A percentile compares a stretch with the other conserved stretches of the same genome.
phyloP scores from a whole-genome alignment of 176 grass and related monocot genomes.

The Zoysia japonica region DNA sequence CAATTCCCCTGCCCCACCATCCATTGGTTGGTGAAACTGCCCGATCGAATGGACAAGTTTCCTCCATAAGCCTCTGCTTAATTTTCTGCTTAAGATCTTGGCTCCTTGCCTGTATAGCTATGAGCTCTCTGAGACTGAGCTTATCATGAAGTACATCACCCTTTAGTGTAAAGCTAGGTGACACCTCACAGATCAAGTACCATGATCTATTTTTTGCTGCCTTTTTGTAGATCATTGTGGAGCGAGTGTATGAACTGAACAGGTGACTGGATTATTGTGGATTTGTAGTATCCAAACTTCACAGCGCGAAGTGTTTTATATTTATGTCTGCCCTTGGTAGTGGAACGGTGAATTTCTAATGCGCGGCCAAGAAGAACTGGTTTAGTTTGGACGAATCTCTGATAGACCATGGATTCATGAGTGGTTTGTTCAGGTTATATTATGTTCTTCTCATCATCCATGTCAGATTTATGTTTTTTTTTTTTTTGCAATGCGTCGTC shows the following conservation, averaged over 20 bases:
- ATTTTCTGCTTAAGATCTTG: neutral
- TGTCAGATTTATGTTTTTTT: neutral
- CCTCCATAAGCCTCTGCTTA: neutral
- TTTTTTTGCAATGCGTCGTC: neutral
- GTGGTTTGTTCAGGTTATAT: too few relatives aligned
- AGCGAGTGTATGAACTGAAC: too few relatives aligned
- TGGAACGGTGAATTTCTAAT: too few relatives aligned
- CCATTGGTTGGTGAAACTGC: constrained; percentile 35
- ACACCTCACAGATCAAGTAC: neutral
- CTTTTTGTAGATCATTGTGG: too few relatives aligned
- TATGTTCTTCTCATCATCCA: too few relatives aligned
- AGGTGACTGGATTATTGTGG: too few relatives aligned
- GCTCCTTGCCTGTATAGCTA: neutral
- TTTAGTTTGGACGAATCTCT: too few relatives aligned
- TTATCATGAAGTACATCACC: neutral
- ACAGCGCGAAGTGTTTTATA: too few relatives aligned
- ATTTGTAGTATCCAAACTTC: too few relatives aligned
- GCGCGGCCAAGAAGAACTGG: too few relatives aligned
- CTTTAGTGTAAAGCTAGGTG: neutral
- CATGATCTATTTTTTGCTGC: too few relatives aligned
- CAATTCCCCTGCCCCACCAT: constrained; percentile 1
- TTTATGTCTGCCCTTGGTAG: neutral
- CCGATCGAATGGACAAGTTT: neutral
- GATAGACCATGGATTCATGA: too few relatives aligned
- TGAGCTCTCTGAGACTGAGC: neutral